Conservation (phyloP, 192 early-diverging fungal species). For the Entrophospora sp. region DNA sequence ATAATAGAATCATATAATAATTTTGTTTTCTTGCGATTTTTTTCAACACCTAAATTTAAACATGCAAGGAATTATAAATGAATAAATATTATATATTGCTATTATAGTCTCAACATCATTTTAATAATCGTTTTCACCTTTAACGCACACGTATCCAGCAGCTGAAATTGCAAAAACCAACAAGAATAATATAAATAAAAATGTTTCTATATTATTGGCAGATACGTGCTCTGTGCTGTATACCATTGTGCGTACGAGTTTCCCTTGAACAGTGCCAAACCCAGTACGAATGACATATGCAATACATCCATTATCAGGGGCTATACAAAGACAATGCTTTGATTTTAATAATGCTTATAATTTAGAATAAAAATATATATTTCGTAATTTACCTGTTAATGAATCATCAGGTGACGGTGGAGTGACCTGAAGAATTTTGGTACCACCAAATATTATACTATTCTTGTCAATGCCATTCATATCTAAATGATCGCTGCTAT, state of each 20-base stretch:
- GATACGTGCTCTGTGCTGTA: conserved; percentile 95
- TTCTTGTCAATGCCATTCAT: conserved; percentile 74
- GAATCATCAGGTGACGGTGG: conserved; percentile 38
- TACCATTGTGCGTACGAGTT: conserved; percentile 98
- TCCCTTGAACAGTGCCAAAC: conserved; percentile 96
- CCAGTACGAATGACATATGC: conserved; percentile 90
- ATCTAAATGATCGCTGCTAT: conserved; percentile 69
- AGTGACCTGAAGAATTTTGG: conserved; percentile 94
- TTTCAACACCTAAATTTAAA: conserved; percentile 36
- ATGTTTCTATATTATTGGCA: conserved; percentile 95
- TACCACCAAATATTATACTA: conserved; percentile 92
- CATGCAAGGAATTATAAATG: background rate
- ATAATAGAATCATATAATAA: conserved; percentile 94
- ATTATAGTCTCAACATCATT: no score
- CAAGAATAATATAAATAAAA: conserved; percentile 94
- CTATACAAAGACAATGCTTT: conserved; percentile 23
- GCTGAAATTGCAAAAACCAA: conserved; percentile 93
- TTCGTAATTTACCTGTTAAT: conserved; percentile 1
- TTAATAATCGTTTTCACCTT: conserved; percentile 41
- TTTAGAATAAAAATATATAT: background rate
- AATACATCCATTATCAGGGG: conserved; percentile 87
- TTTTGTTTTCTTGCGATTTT: conserved; percentile 82
- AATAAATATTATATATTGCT: no score
- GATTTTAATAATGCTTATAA: background rate
- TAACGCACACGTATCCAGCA: conserved; percentile 87